Evolutionary conservation across 345 rosid species (phyloP).

Genomic region (Corymbia maculata): DNA sequence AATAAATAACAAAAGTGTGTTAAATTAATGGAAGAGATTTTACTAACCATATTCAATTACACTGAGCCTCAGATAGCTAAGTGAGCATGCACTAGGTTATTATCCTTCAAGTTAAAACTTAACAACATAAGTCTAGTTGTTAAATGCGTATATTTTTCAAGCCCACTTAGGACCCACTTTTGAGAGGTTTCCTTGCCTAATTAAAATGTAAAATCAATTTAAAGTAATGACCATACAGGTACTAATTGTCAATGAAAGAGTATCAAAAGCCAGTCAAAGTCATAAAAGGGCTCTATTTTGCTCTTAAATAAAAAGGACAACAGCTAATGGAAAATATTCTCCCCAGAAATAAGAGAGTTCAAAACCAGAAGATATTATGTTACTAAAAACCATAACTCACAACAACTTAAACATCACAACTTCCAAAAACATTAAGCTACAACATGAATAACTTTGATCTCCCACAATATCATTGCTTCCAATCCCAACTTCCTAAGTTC

Average conservation of each 20-base stretch:
- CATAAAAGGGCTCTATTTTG: neutral
- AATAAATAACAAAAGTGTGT: neutral
- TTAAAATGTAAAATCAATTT: neutral
- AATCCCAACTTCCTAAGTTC: neutral
- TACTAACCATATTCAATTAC: neutral
- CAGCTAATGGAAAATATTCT: neutral
- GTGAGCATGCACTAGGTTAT: neutral
- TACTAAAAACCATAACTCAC: neutral
- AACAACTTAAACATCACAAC: neutral
- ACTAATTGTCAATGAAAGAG: neutral
- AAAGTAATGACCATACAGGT: neutral
- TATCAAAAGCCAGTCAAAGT: neutral
- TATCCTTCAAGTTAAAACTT: neutral
- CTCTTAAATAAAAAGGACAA: neutral
- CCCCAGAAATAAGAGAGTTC: neutral
- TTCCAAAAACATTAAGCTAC: neutral
- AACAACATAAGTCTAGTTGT: neutral
- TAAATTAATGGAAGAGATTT: neutral
- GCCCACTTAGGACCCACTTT: neutral
- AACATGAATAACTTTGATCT: neutral
- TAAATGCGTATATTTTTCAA: neutral
- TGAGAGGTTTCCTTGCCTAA: neutral
- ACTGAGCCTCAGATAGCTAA: neutral
- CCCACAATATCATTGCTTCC: neutral
- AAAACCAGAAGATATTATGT: neutral